Evolutionary conservation across 2,329 filamentous ascomycete genomes (phyloP), one percentile per base, ranked within the genome.

Genomic region (Pseudocercospora eumusae): DNA sequence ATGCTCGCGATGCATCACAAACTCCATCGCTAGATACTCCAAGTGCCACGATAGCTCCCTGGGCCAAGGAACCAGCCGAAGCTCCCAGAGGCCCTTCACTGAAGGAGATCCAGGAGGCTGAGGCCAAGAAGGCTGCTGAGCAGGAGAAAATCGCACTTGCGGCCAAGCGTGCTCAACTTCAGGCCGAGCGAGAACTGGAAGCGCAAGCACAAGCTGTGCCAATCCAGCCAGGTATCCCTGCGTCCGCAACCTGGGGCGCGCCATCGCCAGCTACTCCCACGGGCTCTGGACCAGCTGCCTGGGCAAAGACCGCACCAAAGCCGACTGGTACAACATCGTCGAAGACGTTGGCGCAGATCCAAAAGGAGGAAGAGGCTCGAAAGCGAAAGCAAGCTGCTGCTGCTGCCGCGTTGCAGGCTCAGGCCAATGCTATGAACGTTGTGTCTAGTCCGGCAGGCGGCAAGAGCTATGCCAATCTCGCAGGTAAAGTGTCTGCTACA

Each of bases 51-150:
- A 80, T 97, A 68, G 95, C 95, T 0, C 95, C 95, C 0, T 99
- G 95, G 95, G 95, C 95, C 4, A 95, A 95, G 75, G 92, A 98
- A 67, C 84, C 85, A 2, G 78, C 81, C 44, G 88, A 90, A 54
- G 79, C 82, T 4, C 86, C 91, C 44, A 96, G 91, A 76, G 93
- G 92, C 0, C 95, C 93, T 1, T 97, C 93, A 63, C 81, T 99
- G 65, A 96, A 92, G 78, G 93, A 99, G 74, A 99, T 99, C 23
- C 95, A 99, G 75, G 93, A 96, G 76, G 89, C 91, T 4, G 95
- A 99, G 76, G 93, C 93, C 36, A 91, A 90, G 73, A 96, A 95
- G 75, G 93, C 93, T 10, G 93, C 93, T 56, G 91, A 96, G 77
- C 88, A 86, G 11, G 93, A 98, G 73, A 92, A 95, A 72, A 80